These are phyloP conservation scores for Corylus heterophylla DNA, from an alignment of 306 rosid genomes.

Conservation along the genomic window DNA sequence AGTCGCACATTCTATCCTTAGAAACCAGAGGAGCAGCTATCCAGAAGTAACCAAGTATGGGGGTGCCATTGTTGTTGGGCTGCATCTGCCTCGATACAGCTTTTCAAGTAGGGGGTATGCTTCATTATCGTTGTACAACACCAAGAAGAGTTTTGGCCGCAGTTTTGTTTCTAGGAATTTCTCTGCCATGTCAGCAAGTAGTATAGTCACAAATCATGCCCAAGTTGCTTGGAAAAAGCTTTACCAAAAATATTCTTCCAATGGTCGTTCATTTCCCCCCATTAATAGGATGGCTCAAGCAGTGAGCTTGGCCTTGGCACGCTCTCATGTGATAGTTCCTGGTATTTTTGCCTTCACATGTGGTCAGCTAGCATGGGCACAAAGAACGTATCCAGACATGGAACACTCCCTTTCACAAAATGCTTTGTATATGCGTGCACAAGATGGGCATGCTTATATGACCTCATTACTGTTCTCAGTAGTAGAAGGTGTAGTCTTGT, in stretches of 20 bases:
- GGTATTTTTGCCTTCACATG: conserved; percentile 73
- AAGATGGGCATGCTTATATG: conserved; percentile 73
- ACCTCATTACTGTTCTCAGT: conserved; percentile 48
- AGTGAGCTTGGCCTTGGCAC: conserved; percentile 74
- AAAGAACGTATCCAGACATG: conserved; percentile 43
- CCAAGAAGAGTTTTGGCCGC: conserved; percentile 38
- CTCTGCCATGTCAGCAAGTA: conserved; percentile 43
- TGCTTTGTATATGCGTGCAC: conserved; percentile 65
- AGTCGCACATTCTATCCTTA: conserved; percentile 45
- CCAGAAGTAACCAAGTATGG: conserved; percentile 50
- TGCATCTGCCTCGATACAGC: conserved; percentile 48
- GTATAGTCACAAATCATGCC: conserved; percentile 46
- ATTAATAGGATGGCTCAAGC: conserved; percentile 82
- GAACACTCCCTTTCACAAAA: conserved; percentile 56
- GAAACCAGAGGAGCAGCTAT: conserved; percentile 37
- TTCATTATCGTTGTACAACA: conserved; percentile 41
- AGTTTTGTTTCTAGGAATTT: conserved; percentile 39
- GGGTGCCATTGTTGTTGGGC: conserved; percentile 43
- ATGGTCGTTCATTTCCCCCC: conserved; percentile 43
- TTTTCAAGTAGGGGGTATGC: conserved; percentile 41
- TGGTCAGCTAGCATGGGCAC: conserved; percentile 85
- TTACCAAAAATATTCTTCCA: conserved; percentile 48
- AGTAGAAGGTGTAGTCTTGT: conserved; percentile 61
- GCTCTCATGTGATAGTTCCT: conserved; percentile 76
- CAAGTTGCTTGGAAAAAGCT: conserved; percentile 71